Evolutionary conservation across 2,329 filamentous ascomycete species (phyloP), one percentile per base, ranked within the genome.

Genomic region (Scleromitrula shiraiana): DNA sequence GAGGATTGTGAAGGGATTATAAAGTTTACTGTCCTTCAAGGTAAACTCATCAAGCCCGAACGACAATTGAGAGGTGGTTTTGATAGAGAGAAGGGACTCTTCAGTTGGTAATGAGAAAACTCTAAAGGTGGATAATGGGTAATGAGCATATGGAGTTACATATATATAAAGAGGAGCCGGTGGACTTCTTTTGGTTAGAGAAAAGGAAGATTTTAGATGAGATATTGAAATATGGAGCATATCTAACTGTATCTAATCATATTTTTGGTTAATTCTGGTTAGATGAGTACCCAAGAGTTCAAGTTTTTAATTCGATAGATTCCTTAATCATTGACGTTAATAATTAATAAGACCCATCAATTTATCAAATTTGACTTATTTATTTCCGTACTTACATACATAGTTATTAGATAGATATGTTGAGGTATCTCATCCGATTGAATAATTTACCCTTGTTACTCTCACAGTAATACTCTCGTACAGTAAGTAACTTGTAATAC

Each of bases 1-100:
- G 85, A 94, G 68, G 88, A 97, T 62, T 95, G 89, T 61, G 90
- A 96, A 73, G 94, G 93, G 54, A 80, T 98, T 51, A 80, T 98
- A 36, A 77, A 80, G 62, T 96, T 85, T 64, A 97, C 93, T 0
- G 77, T 98, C 3, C 66, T 97, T 60, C 85, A 95, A 70, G 93
- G 93, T 20, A 97, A 96, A 71, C 80, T 97, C 22, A 81, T 97
- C 44, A 95, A 96, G 73, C 88, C 90, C 1, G 84, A 83, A 62
- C 76, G 75, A 47, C 90, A 97, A 72, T 67, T 98, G 55, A 72
- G 93, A 51, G 93, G 87, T 22, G 93, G 93, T 0, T 98, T 97
- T 68, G 89, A 98, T 72, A 74, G 93, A 38, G 75, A 73, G 48
- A 88, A 74, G 64, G 86, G 88, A 7, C 47, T 95, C 58, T 78